Base-by-base conservation (phyloP, 768 basidiomycete genomes). In the Chiua virens region DNA sequence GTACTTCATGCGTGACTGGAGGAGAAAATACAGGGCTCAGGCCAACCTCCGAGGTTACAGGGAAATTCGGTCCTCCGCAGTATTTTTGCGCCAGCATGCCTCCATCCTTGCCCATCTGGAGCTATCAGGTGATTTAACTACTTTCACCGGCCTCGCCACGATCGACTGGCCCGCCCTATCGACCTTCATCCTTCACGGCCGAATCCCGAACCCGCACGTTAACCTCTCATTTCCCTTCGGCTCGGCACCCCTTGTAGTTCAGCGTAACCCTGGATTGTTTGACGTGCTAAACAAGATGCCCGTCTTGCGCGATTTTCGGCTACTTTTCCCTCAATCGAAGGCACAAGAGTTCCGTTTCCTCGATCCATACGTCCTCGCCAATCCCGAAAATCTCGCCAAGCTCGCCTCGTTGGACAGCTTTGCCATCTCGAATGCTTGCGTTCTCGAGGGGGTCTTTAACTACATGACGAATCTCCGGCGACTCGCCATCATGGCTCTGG, bases 1-100 rank as follows among this genome's bases (percentile, higher is more conserved):
- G 21, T 70, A 70, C 55, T 71, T 65, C 13, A 70, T 70, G 58
- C 64, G 69, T 0, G 70, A 68, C 35, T 70, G 69, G 69, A 57
- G 68, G 47, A 67, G 66, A 55, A 70, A 70, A 37, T 65, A 70
- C 47, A 72, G 67, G 42, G 56, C 63, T 0, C 69, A 70, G 34
- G 60, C 64, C 4, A 60, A 59, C 47, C 54, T 60, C 37, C 69
- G 70, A 14, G 66, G 67, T 3, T 56, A 43, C 21, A 55, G 62
- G 51, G 69, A 70, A 41, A 57, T 65, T 7, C 63, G 64, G 30
- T 67, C 69, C 11, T 63, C 66, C 9, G 58, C 57, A 0, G 60
- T 60, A 30, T 69, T 72, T 35, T 35, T 71, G 17, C 65, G 67
- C 47, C 59, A 59, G 43, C 66, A 72, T 25, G 64, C 69, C 0